phyloP scores from a whole-genome alignment of 176 grass and related monocot genomes.

The Eragrostis curvula region DNA sequence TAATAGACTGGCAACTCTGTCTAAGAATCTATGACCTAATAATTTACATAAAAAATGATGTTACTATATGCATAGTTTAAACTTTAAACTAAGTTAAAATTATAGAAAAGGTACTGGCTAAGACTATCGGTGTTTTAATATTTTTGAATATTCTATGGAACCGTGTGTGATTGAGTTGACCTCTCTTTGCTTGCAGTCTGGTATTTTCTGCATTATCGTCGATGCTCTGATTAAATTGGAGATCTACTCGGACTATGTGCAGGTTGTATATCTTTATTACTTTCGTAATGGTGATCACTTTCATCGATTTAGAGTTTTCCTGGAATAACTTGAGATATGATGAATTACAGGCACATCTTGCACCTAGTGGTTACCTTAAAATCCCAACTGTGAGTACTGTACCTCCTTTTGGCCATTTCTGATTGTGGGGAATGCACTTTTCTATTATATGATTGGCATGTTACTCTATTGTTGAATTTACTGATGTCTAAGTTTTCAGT shows the following conservation, averaged over 20 bases:
- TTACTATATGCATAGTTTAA: background rate
- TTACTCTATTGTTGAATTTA: conserved; percentile 9
- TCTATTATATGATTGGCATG: conserved; percentile 16
- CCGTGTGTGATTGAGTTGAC: conserved; percentile 1
- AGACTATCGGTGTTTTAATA: conserved; percentile 14
- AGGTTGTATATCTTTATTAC: conserved; percentile 55
- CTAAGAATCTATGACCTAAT: conserved; percentile 4
- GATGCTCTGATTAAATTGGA: conserved; percentile 88
- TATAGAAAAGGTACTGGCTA: conserved; percentile 14
- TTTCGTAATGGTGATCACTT: background rate
- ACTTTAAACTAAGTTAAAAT: background rate
- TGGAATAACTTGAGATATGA: conserved; percentile 39
- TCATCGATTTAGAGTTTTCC: background rate
- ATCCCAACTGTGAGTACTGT: conserved; percentile 88
- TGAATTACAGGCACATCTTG: conserved; percentile 84
- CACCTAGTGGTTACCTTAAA: conserved; percentile 92
- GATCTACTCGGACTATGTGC: conserved; percentile 87
- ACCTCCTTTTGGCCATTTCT: background rate
- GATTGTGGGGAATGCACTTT: background rate
- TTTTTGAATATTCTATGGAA: conserved; percentile 19
- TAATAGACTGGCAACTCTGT: background rate
- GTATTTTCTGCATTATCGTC: conserved; percentile 63
- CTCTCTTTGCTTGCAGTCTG: conserved; percentile 51
- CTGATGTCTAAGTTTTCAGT: conserved; percentile 21
- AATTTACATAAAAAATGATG: background rate